Evolutionary conservation across 2,329 filamentous ascomycete genomes (phyloP).

Genomic region (Orbilia brochopaga): DNA sequence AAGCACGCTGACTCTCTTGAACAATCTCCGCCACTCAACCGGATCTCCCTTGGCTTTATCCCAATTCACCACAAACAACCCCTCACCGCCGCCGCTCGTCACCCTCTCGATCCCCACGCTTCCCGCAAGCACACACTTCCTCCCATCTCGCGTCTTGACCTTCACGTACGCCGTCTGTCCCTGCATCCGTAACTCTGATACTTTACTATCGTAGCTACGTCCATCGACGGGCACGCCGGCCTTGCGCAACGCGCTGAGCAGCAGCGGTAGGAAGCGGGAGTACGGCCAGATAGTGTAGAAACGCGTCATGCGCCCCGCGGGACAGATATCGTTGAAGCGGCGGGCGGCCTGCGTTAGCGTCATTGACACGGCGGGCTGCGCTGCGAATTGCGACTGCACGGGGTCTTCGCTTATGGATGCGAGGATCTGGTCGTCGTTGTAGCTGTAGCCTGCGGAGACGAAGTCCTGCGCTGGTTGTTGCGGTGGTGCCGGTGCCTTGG

Average conservation of each 20-base stretch:
- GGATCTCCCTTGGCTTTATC: slow-evolving; percentile 95
- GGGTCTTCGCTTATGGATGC: slow-evolving; percentile 42
- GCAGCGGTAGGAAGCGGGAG: slow-evolving; percentile 75
- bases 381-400: slow-evolving; percentile 77
- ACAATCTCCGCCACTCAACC: slow-evolving; percentile 92
- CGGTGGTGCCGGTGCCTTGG: slow-evolving; percentile 64
- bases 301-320: slow-evolving; percentile 81
- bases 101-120: slow-evolving; percentile 76
- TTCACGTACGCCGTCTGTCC: slow-evolving; percentile 62
- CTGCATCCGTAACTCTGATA: slow-evolving; percentile 27
- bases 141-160: slow-evolving; percentile 74
- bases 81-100: slow-evolving; percentile 63
- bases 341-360: slow-evolving; percentile 87
- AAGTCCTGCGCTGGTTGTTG: slow-evolving; percentile 52
- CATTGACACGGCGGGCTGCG: slow-evolving; percentile 76
- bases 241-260: slow-evolving; percentile 80
- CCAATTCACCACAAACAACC: slow-evolving; percentile 83
- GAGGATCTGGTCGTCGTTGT: slow-evolving; percentile 37
- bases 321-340: slow-evolving; percentile 88
- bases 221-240: slow-evolving; percentile 70
- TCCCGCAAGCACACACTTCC: slow-evolving; percentile 72
- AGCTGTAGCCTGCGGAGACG: slow-evolving; percentile 51
- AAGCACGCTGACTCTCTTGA: slow-evolving; percentile 89
- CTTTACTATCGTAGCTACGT: slow-evolving; percentile 48
- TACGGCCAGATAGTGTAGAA: slow-evolving; percentile 87